Percentiles rank a stretch among this genome's conserved stretches.
Evolutionary conservation across 805 yeast species (phyloP).

Genomic region (Ogataea nakhonphanomensis): DNA sequence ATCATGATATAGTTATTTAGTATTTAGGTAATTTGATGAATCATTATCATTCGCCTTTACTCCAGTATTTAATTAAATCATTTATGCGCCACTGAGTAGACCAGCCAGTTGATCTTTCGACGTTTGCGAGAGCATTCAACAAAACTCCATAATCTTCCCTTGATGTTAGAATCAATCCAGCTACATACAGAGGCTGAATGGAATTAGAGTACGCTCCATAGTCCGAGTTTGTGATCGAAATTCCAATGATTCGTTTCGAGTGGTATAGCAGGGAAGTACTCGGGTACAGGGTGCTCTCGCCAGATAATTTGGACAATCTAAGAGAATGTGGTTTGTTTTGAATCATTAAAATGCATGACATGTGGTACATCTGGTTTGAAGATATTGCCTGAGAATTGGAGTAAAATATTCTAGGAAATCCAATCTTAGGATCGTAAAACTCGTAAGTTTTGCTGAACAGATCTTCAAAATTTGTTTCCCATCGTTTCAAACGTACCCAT

Average conservation of each 20-base stretch:
- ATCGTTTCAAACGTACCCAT: slow-evolving; percentile 35
- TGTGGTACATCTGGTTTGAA: slow-evolving; percentile 39
- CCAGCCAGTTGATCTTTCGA: slow-evolving; percentile 30
- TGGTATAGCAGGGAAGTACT: slow-evolving; percentile 33
- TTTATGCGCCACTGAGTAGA: slow-evolving; percentile 25
- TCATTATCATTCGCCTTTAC: slow-evolving; percentile 2
- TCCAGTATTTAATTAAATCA: slow-evolving; percentile 28
- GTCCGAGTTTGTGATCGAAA: slow-evolving; percentile 31
- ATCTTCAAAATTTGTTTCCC: slow-evolving; percentile 32
- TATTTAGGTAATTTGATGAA: background rate
- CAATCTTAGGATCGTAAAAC: slow-evolving; percentile 27
- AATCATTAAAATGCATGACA: slow-evolving; percentile 38
- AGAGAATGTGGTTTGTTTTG: slow-evolving; percentile 39
- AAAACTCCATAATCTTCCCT: slow-evolving; percentile 24
- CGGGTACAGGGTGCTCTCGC: slow-evolving; percentile 6
- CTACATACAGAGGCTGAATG: slow-evolving; percentile 28
- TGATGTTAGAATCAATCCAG: slow-evolving; percentile 24
- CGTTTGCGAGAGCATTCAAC: slow-evolving; percentile 22
- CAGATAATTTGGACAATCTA: slow-evolving; percentile 23
- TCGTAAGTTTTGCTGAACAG: slow-evolving; percentile 34
- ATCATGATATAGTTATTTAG: background rate
- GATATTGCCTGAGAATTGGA: slow-evolving; percentile 41
- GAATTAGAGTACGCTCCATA: slow-evolving; percentile 27
- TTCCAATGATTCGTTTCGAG: slow-evolving; percentile 37
- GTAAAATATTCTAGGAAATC: slow-evolving; percentile 38